These are phyloP conservation scores for Pilasporangium apinafurcum DNA, from an alignment of 352 stramenopile genomes.

Conservation along the genomic window DNA sequence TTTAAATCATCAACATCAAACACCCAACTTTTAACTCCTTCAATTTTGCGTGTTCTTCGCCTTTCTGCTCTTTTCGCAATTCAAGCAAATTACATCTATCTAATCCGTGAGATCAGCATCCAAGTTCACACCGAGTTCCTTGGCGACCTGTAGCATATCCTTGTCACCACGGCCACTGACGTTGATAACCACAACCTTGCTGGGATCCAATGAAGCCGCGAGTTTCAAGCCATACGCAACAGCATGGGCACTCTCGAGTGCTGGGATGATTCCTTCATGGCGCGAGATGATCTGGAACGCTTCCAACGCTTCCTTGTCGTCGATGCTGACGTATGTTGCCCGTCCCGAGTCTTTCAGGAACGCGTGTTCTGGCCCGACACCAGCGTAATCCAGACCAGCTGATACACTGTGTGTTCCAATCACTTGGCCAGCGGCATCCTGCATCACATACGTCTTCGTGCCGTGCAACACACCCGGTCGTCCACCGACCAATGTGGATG, in stretches of 20 bases:
- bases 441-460: slow-evolving; percentile 97
- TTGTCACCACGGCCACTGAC: slow-evolving; percentile 98
- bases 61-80: neutral
- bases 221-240: slow-evolving; percentile 94
- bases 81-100: neutral
- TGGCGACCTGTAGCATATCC: slow-evolving; percentile 98
- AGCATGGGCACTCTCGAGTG: slow-evolving; percentile 95
- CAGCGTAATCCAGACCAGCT: slow-evolving; percentile 97
- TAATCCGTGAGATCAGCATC: slow-evolving; percentile 79
- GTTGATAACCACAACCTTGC: slow-evolving; percentile 96
- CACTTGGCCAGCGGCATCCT: slow-evolving; percentile 93
- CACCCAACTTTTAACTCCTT: neutral
- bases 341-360: slow-evolving; percentile 95
- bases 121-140: slow-evolving; percentile 92
- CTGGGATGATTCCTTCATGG: slow-evolving; percentile 98
- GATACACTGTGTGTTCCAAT: slow-evolving; percentile 95
- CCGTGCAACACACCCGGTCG: slow-evolving; percentile 95
- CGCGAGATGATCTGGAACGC: slow-evolving; percentile 94
- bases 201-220: slow-evolving; percentile 79
- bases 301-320: slow-evolving; percentile 95
- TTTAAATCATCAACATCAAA: neutral
- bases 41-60: neutral
- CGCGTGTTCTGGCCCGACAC: slow-evolving; percentile 96
- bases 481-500: slow-evolving; percentile 92
- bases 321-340: slow-evolving; percentile 95